Evolutionary conservation across 2,329 filamentous ascomycete genomes (phyloP).

Genomic region (Coniochaeta hoffmannii): DNA sequence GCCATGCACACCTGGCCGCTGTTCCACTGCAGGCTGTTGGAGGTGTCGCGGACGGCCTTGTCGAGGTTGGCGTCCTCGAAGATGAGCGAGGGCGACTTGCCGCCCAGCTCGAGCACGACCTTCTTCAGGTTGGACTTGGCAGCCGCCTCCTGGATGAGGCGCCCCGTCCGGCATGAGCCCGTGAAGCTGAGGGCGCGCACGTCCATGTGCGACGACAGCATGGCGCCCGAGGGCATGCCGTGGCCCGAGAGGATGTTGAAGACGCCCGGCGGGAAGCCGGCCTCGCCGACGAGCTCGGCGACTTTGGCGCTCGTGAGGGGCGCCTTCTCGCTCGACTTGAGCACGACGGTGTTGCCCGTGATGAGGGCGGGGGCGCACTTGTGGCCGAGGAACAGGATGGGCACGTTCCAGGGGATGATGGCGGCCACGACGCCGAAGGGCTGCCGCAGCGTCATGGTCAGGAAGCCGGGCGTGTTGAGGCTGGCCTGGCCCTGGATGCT

Average conservation of each 20-base stretch:
- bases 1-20: constrained; percentile 55
- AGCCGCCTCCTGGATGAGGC: constrained; percentile 66
- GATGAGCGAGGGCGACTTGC: constrained; percentile 57
- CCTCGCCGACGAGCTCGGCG: constrained; percentile 55
- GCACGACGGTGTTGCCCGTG: constrained; percentile 40
- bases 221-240: constrained; percentile 57
- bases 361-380: constrained; percentile 43
- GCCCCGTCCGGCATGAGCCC: constrained; percentile 63
- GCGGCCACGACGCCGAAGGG: constrained; percentile 43
- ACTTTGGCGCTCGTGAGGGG: constrained; percentile 33
- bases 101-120: constrained; percentile 60
- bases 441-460: constrained; percentile 38
- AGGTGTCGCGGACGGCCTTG: constrained; percentile 48
- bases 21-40: constrained; percentile 39
- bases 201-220: constrained; percentile 58
- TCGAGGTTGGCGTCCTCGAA: constrained; percentile 60
- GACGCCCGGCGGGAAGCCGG: constrained; percentile 69
- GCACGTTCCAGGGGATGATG: constrained; percentile 54
- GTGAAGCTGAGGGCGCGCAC: constrained; percentile 74
- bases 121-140: constrained; percentile 57
- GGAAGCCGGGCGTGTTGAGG: constrained; percentile 38
- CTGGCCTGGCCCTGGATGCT: constrained; percentile 36
- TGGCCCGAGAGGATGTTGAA: constrained; percentile 68
- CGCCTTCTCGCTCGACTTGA: constrained; percentile 48
- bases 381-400: constrained; percentile 34